These are phyloP conservation scores for Naganishia vishniacii DNA, from an alignment of 768 basidiomycete species.

Conservation along the genomic window DNA sequence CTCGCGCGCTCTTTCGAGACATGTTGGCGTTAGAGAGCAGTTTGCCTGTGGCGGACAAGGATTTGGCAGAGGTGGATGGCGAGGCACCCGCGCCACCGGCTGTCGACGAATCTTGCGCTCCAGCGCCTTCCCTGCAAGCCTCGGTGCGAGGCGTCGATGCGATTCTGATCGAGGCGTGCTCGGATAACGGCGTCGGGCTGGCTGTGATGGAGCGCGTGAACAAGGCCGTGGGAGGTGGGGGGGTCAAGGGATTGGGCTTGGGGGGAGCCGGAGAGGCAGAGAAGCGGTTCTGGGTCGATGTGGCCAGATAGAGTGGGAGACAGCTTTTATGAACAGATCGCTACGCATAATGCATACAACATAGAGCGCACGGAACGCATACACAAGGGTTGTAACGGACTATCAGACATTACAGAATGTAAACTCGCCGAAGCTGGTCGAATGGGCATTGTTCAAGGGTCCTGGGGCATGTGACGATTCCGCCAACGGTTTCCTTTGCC, in stretches of 20 bases:
- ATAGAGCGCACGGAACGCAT: no score
- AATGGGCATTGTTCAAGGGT: conserved; percentile 64
- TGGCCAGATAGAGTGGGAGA: conserved; percentile 12
- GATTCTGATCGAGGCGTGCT: conserved; percentile 78
- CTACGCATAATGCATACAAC: no score
- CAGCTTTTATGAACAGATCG: no score
- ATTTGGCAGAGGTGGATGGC: background rate
- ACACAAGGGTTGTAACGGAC: background rate
- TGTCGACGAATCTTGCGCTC: background rate
- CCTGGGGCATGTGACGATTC: conserved; percentile 71
- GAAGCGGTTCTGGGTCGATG: conserved; percentile 41
- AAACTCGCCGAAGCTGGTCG: conserved; percentile 72
- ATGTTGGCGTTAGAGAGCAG: conserved; percentile 67
- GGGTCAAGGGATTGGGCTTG: conserved; percentile 32
- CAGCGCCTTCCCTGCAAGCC: background rate
- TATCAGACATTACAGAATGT: conserved; percentile 60
- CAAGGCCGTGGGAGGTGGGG: conserved; percentile 72
- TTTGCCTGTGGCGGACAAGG: no score
- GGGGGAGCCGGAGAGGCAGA: conserved; percentile 9
- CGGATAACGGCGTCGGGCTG: conserved; percentile 73
- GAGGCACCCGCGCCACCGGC: background rate
- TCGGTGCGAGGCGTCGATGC: conserved; percentile 60
- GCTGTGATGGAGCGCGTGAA: conserved; percentile 91
- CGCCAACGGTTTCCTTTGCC: conserved; percentile 70
- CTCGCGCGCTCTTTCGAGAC: conserved; percentile 79